Conservation (phyloP, 805 yeast species). For the Wickerhamiella galacta region DNA sequence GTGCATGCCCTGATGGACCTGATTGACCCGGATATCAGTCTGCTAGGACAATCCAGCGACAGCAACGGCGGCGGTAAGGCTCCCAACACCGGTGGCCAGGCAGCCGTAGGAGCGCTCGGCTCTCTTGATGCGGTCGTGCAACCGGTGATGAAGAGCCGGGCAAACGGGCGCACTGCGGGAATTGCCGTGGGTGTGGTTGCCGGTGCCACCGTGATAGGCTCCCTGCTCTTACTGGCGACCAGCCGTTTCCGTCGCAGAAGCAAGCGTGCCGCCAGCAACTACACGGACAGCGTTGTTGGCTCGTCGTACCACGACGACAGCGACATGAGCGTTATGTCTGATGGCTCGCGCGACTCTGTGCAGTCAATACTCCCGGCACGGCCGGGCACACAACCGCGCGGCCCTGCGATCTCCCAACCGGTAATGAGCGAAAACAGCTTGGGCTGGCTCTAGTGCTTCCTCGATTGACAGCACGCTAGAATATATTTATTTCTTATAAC, state of each 20-base stretch:
- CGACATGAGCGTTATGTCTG: slow-evolving; percentile 1
- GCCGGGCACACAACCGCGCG: slow-evolving; percentile 1
- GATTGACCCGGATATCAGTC: slow-evolving; percentile 46
- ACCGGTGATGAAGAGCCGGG: slow-evolving; percentile 21
- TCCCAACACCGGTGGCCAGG: slow-evolving; percentile 17
- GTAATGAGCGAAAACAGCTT: slow-evolving; percentile 10
- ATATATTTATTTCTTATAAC: no score
- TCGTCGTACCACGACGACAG: slow-evolving; percentile 6
- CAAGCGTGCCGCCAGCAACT: slow-evolving; percentile 2
- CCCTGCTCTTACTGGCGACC: slow-evolving; percentile 29
- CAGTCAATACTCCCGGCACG: slow-evolving; percentile 3
- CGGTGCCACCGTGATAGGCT: slow-evolving; percentile 54
- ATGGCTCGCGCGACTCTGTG: slow-evolving; percentile 1
- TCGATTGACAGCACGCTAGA: no score
- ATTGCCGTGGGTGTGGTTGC: slow-evolving; percentile 68
- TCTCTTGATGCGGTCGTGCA: slow-evolving; percentile 20
- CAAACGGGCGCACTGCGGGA: slow-evolving; percentile 41
- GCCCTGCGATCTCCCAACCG: slow-evolving; percentile 9
- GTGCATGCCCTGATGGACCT: slow-evolving; percentile 42
- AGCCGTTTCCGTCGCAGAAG: slow-evolving; percentile 6
- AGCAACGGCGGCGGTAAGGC: slow-evolving; percentile 5
- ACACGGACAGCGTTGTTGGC: slow-evolving; percentile 1
- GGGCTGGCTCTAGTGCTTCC: slow-evolving; percentile 8
- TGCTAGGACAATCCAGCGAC: background rate
- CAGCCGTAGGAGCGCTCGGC: slow-evolving; percentile 16